phyloP scores from a whole-genome alignment of 768 basidiomycete species.

The Sporobolomyces pararoseus region DNA sequence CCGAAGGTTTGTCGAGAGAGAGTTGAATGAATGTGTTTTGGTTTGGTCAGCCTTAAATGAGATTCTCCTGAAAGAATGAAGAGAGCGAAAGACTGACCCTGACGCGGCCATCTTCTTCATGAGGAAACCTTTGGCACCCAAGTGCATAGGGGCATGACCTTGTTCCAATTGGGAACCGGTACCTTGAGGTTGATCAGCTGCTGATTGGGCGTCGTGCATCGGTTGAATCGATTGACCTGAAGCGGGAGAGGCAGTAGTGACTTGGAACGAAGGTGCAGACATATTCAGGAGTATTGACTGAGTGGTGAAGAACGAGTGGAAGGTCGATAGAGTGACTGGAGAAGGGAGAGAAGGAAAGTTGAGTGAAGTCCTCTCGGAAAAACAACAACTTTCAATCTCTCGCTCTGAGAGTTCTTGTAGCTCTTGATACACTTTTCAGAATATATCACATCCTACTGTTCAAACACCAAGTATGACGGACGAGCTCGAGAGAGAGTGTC shows the following conservation, averaged over 20 bases:
- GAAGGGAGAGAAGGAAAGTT: not conserved
- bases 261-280: slow-evolving; percentile 29
- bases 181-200: slow-evolving; percentile 73
- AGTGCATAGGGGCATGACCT: slow-evolving; percentile 58
- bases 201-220: slow-evolving; percentile 76
- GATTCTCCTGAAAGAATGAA: not conserved
- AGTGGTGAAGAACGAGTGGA: not conserved
- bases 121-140: slow-evolving; percentile 86
- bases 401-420: too few species aligned
- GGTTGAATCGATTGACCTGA: slow-evolving; percentile 57
- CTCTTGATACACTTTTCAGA: too few species aligned
- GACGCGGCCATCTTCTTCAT: slow-evolving; percentile 89
- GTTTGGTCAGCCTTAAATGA: not conserved
- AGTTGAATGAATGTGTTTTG: not conserved
- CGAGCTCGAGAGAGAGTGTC: too few species aligned
- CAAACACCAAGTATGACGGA: too few species aligned
- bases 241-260: slow-evolving; percentile 64
- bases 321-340: not conserved
- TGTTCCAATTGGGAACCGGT: slow-evolving; percentile 56
- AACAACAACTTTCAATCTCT: too few species aligned
- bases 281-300: slow-evolving; percentile 15
- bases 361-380: too few species aligned
- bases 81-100: slow-evolving; percentile 59
- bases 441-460: too few species aligned
- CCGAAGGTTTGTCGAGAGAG: not conserved